These are phyloP conservation scores for Plasmodium cynomolgi DNA, from an alignment of 169 alveolate genomes.

Conservation along the genomic window DNA sequence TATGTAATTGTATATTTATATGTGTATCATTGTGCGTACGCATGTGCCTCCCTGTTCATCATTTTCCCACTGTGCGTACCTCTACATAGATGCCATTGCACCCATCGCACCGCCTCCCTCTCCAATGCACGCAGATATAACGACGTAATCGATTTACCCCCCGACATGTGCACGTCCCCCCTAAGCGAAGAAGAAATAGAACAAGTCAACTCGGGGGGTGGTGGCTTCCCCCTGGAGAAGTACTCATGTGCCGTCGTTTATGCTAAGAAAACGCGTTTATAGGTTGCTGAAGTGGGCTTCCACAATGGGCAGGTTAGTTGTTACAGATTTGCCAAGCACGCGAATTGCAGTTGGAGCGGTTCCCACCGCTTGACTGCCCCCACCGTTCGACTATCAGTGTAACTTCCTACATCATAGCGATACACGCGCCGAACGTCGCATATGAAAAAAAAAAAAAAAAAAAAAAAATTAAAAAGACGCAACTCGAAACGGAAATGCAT, in stretches of 20 bases:
- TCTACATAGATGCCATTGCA: neutral
- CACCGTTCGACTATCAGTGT: neutral
- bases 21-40: neutral
- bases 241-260: slow-evolving; percentile 20
- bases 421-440: neutral
- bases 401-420: neutral
- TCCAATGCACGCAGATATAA: slow-evolving; percentile 6
- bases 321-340: neutral
- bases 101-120: neutral
- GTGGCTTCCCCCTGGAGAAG: neutral
- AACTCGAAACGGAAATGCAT: neutral
- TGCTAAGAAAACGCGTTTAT: neutral
- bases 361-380: neutral
- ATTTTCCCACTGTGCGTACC: neutral
- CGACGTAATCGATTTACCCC: slow-evolving; percentile 1
- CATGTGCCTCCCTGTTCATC: neutral
- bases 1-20: neutral
- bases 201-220: slow-evolving; percentile 30
- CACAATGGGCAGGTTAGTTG: neutral
- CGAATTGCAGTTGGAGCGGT: neutral
- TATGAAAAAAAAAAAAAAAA: neutral
- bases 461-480: neutral
- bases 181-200: slow-evolving; percentile 63
- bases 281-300: neutral
- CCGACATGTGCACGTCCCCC: neutral